Evolutionary conservation across 192 early-diverging fungal species (phyloP).

Genomic region (Cetraspora pellucida): DNA sequence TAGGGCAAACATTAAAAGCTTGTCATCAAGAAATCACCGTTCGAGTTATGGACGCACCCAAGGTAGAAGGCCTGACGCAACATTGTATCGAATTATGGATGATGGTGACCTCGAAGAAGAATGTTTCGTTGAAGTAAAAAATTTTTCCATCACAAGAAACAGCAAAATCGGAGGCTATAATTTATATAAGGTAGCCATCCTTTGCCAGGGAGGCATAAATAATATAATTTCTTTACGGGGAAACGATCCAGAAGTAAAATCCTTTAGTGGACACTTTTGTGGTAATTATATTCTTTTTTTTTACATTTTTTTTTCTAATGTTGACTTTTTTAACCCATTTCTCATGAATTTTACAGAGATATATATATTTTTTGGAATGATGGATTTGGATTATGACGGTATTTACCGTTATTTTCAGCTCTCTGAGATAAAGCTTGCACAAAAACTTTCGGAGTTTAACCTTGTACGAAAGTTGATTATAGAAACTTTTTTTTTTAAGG

Average conservation of each 20-base stretch:
- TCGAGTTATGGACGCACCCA: not conserved
- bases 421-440: not conserved
- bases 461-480: not conserved
- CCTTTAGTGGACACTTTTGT: conserved; percentile 4
- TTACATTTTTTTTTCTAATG: not conserved
- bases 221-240: not conserved
- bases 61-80: not conserved
- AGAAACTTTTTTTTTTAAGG: conserved; percentile 2
- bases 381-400: not conserved
- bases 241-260: not conserved
- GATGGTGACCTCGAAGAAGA: not conserved
- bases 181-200: not conserved
- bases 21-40: not conserved
- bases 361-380: not conserved
- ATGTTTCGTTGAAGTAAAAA: not conserved
- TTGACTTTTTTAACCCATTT: not conserved
- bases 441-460: conserved; percentile 9
- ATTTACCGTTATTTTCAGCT: not conserved
- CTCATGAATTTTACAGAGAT: not conserved
- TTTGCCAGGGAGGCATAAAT: conserved; percentile 9
- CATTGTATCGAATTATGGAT: not conserved
- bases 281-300: conserved; percentile 6
- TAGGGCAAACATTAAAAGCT: not conserved
- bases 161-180: conserved; percentile 5
- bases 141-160: not conserved